These are phyloP conservation scores for Wickerhamiella hasegawae DNA, from an alignment of 805 yeast species.

Conservation along the genomic window DNA sequence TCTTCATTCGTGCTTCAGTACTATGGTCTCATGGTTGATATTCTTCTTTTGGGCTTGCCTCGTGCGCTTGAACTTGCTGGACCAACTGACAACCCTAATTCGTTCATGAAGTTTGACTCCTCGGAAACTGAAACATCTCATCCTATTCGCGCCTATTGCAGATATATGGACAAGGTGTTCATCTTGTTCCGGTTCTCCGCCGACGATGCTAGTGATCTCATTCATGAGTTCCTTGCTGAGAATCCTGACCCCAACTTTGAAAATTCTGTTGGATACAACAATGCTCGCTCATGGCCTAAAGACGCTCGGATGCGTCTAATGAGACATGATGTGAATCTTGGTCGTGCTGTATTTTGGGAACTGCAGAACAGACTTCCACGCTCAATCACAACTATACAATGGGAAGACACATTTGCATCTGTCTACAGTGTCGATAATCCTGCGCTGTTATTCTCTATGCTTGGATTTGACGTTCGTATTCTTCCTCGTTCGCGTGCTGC, in stretches of 20 bases:
- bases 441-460: conserved; percentile 73
- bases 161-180: conserved; percentile 72
- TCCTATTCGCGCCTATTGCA: conserved; percentile 66
- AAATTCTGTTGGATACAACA: conserved; percentile 70
- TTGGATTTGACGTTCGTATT: conserved; percentile 88
- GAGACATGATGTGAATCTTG: conserved; percentile 82
- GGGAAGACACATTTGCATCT: conserved; percentile 72
- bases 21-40: conserved; percentile 74
- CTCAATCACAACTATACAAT: conserved; percentile 52
- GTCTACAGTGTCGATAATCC: conserved; percentile 87
- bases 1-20: conserved; percentile 80
- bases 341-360: conserved; percentile 89
- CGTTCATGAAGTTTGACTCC: conserved; percentile 57
- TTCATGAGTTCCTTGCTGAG: conserved; percentile 61
- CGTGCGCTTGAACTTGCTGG: conserved; percentile 85
- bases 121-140: conserved; percentile 41
- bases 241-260: conserved; percentile 90
- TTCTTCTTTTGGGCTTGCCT: conserved; percentile 68
- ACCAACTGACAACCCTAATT: conserved; percentile 48
- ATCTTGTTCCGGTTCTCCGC: conserved; percentile 60
- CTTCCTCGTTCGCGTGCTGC: conserved; percentile 56
- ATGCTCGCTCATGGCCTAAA: conserved; percentile 87
- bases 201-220: conserved; percentile 58
- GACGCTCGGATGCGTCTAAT: conserved; percentile 82
- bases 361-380: conserved; percentile 62